Evolutionary conservation across 805 yeast genomes (phyloP).

Genomic region (Zygosaccharomyces pseudorouxii): DNA sequence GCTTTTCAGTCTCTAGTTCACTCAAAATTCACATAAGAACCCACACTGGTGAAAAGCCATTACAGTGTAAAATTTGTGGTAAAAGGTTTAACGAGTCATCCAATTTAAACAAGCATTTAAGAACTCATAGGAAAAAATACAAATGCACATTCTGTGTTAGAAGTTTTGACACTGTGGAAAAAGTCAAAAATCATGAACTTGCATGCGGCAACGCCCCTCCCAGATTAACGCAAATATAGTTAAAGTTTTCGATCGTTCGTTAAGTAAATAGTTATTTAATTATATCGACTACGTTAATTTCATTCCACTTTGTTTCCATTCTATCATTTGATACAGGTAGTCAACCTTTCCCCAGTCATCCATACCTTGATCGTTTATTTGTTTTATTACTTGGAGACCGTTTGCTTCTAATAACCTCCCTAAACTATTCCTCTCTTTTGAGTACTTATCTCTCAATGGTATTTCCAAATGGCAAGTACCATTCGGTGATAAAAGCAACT

Average conservation of each 20-base stretch:
- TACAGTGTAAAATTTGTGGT: constrained; percentile 75
- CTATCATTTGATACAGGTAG: constrained; percentile 43
- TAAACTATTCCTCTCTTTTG: constrained; percentile 54
- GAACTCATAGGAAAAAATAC: constrained; percentile 57
- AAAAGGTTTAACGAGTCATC: constrained; percentile 86
- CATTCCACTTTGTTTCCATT: constrained; percentile 17
- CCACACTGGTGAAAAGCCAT: constrained; percentile 89
- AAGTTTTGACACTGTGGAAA: constrained; percentile 45
- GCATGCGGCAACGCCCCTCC: constrained; percentile 9
- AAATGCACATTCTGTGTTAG: constrained; percentile 50
- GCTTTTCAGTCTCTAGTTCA: constrained; percentile 78
- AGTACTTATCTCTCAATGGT: constrained; percentile 67
- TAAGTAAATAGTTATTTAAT: not conserved
- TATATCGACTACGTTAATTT: not conserved
- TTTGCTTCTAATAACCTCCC: constrained; percentile 49
- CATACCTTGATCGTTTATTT: constrained; percentile 53
- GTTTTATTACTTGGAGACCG: constrained; percentile 29
- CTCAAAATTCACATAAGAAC: constrained; percentile 77
- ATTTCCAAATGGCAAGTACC: constrained; percentile 58
- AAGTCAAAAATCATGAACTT: constrained; percentile 39
- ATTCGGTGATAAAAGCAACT: constrained; percentile 42
- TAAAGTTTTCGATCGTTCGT: not conserved
- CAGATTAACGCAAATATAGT: not conserved
- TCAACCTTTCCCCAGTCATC: constrained; percentile 82
- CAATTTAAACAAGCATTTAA: constrained; percentile 83